phyloP scores from a whole-genome alignment of 2,329 filamentous ascomycete genomes.

The Phaeosphaeria sp. region DNA sequence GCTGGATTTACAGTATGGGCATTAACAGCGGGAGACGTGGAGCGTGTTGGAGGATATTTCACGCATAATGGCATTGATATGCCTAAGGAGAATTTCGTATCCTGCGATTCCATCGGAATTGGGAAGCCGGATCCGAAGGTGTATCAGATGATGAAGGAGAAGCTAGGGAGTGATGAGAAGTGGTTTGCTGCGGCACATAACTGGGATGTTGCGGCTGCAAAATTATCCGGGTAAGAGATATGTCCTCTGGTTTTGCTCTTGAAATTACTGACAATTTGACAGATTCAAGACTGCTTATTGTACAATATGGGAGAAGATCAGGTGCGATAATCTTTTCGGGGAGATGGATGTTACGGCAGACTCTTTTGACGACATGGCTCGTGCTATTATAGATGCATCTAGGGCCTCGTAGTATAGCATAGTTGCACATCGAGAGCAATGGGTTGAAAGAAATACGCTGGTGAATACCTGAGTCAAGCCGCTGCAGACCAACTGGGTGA shows the following conservation, averaged over 20 bases:
- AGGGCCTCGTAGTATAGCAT: neutral
- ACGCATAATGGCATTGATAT: slow-evolving; percentile 57
- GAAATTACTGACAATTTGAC: neutral
- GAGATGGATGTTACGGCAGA: slow-evolving; percentile 61
- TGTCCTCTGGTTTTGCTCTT: too few species aligned
- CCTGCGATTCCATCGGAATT: slow-evolving; percentile 57
- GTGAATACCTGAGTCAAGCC: too few species aligned
- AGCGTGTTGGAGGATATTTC: slow-evolving; percentile 62
- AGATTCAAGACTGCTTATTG: slow-evolving; percentile 61
- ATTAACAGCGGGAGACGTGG: slow-evolving; percentile 60
- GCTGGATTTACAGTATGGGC: slow-evolving; percentile 62
- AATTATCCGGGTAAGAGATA: slow-evolving; percentile 48
- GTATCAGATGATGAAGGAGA: slow-evolving; percentile 55
- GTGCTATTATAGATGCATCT: slow-evolving; percentile 35
- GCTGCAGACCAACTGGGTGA: neutral
- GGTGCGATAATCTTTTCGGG: slow-evolving; percentile 58
- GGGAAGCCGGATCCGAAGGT: slow-evolving; percentile 59
- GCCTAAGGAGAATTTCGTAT: slow-evolving; percentile 59
- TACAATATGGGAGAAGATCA: slow-evolving; percentile 60
- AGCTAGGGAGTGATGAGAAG: slow-evolving; percentile 50
- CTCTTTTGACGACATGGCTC: slow-evolving; percentile 57
- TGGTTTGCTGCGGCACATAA: slow-evolving; percentile 68
- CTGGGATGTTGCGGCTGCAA: slow-evolving; percentile 65
- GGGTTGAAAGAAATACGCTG: neutral
- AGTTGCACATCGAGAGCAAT: neutral